A percentile compares a stretch with the other conserved stretches of the same genome.
Evolutionary conservation across 2,329 filamentous ascomycete genomes (phyloP).

Genomic region (Ophiostoma angusticollis): DNA sequence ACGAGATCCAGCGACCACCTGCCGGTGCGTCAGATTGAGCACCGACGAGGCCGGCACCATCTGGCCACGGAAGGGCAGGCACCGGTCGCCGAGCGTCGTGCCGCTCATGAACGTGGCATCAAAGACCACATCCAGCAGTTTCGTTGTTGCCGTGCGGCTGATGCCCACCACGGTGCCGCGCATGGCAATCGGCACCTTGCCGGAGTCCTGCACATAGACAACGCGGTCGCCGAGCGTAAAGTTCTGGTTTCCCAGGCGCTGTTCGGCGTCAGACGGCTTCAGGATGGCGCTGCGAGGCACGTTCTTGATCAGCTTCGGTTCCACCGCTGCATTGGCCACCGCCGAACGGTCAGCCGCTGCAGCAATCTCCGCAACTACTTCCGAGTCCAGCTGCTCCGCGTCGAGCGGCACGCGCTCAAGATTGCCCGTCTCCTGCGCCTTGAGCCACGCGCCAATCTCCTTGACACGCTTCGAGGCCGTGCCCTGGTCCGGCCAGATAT

Average conservation of each 20-base stretch:
- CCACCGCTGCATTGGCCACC: constrained; percentile 37
- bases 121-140: constrained; percentile 83
- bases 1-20: constrained; percentile 60
- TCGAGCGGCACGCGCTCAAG: constrained; percentile 95
- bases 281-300: constrained; percentile 80
- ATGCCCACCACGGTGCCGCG: constrained; percentile 91
- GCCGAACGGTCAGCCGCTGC: constrained; percentile 50
- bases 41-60: constrained; percentile 82
- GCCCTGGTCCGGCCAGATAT: constrained; percentile 66
- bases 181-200: constrained; percentile 86
- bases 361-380: constrained; percentile 72
- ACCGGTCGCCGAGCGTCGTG: constrained; percentile 78
- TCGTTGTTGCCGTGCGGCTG: constrained; percentile 70
- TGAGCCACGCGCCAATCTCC: constrained; percentile 88
- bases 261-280: constrained; percentile 92
- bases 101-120: constrained; percentile 96
- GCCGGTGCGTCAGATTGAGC: constrained; percentile 71
- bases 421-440: constrained; percentile 76
- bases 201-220: constrained; percentile 83
- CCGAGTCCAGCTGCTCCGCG: constrained; percentile 89
- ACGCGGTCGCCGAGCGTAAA: constrained; percentile 83
- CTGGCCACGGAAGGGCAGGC: constrained; percentile 84
- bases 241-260: constrained; percentile 71
- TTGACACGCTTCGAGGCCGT: constrained; percentile 71
- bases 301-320: constrained; percentile 58